Evolutionary conservation across 2,329 filamentous ascomycete genomes (phyloP).

Genomic region (Sclerotiophoma versabilis): DNA sequence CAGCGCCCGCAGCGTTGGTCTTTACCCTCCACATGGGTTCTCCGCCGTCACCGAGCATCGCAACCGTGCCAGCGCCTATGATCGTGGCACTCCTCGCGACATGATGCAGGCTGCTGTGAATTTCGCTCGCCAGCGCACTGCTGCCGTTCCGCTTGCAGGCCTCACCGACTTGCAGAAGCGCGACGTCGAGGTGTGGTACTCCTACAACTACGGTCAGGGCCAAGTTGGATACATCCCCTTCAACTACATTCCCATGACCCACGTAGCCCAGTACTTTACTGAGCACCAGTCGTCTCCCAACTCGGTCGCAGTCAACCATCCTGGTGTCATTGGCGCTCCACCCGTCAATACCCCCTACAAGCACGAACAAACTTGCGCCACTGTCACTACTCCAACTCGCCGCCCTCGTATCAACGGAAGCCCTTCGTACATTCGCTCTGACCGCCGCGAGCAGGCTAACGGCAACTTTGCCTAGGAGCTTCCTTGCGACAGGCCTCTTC

Average conservation of each 20-base stretch:
- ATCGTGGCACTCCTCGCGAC: constrained; percentile 72
- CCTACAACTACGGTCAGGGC: constrained; percentile 27
- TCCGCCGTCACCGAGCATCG: constrained; percentile 78
- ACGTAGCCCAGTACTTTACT: constrained; percentile 29
- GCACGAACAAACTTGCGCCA: constrained; percentile 6
- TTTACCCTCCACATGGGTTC: constrained; percentile 81
- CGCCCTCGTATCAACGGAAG: constrained; percentile 15
- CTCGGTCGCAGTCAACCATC: constrained; percentile 14
- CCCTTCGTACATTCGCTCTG: constrained; percentile 13
- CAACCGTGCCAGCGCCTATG: constrained; percentile 77
- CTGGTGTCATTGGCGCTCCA: constrained; percentile 36
- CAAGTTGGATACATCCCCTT: constrained; percentile 33
- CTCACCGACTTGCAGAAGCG: constrained; percentile 31
- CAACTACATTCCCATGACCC: constrained; percentile 36
- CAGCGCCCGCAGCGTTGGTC: constrained; percentile 84
- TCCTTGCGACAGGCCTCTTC: constrained; percentile 5
- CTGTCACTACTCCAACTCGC: constrained; percentile 20
- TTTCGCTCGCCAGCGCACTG: constrained; percentile 25
- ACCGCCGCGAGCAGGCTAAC: constrained; percentile 11
- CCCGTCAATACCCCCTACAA: constrained; percentile 12
- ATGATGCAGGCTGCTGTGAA: constrained; percentile 31
- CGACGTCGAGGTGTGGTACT: constrained; percentile 36
- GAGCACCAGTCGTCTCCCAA: constrained; percentile 18
- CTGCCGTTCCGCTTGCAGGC: constrained; percentile 15
- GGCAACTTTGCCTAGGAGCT: constrained; percentile 23